phyloP scores from a whole-genome alignment of 73 alveolate genomes.

The Diophrys appendiculata region DNA sequence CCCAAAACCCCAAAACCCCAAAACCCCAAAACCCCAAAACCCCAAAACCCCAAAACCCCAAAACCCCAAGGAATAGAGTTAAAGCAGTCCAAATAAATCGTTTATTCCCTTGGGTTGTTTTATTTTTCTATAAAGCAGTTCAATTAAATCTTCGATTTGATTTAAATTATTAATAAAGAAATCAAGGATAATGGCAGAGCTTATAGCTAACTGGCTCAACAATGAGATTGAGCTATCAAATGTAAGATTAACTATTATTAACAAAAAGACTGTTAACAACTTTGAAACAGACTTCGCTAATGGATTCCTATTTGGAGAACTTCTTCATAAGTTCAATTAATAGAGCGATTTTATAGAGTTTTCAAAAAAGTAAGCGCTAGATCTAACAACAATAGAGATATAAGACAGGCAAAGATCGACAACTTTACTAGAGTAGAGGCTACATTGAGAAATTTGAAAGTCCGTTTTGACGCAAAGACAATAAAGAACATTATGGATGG shows the following conservation, averaged over 20 bases:
- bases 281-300: slow-evolving; percentile 95
- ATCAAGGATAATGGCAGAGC: slow-evolving; percentile 71
- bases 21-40: slow-evolving; percentile 46
- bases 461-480: slow-evolving; percentile 83
- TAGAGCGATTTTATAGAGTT: slow-evolving; percentile 84
- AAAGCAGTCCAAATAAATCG: too few relatives aligned
- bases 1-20: slow-evolving; percentile 49
- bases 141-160: not conserved
- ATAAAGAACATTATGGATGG: slow-evolving; percentile 81
- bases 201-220: slow-evolving; percentile 88
- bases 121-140: too few relatives aligned
- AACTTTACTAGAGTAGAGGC: slow-evolving; percentile 84
- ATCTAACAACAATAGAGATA: slow-evolving; percentile 57
- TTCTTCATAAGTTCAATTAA: slow-evolving; percentile 91
- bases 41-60: too few relatives aligned
- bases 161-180: slow-evolving; percentile 4
- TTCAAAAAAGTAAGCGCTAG: slow-evolving; percentile 69
- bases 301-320: slow-evolving; percentile 96
- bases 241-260: slow-evolving; percentile 9
- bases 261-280: slow-evolving; percentile 74
- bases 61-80: too few relatives aligned
- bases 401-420: slow-evolving; percentile 80
- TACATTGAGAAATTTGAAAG: slow-evolving; percentile 84
- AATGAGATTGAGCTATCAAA: slow-evolving; percentile 81
- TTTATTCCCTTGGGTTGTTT: too few relatives aligned